Conservation (phyloP, 2,329 filamentous ascomycete species). For the Claviceps africana region DNA sequence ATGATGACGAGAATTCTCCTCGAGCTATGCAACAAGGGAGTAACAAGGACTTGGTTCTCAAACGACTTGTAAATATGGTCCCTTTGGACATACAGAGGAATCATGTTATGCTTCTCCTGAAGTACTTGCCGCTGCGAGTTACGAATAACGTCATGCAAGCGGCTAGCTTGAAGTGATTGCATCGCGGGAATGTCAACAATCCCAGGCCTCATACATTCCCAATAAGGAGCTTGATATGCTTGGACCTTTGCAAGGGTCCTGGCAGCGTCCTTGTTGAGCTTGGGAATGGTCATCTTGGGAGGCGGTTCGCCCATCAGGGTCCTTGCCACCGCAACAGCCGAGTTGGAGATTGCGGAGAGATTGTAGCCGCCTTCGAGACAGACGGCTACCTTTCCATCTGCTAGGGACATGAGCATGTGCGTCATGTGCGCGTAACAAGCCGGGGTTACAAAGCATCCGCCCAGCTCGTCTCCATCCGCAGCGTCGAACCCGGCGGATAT, state of each 20-base stretch:
- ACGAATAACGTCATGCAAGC: slow-evolving; percentile 69
- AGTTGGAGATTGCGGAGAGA: slow-evolving; percentile 79
- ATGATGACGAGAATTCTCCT: slow-evolving; percentile 70
- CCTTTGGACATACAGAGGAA: slow-evolving; percentile 65
- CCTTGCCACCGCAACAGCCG: slow-evolving; percentile 76
- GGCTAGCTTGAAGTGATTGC: slow-evolving; percentile 38
- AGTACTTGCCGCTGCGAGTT: slow-evolving; percentile 60
- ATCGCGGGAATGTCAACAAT: slow-evolving; percentile 40
- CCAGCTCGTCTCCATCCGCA: slow-evolving; percentile 81
- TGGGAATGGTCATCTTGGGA: slow-evolving; percentile 40
- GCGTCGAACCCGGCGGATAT: slow-evolving; percentile 95
- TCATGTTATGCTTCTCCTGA: slow-evolving; percentile 61
- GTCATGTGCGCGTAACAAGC: slow-evolving; percentile 96
- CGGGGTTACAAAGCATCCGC: slow-evolving; percentile 83
- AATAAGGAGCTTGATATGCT: slow-evolving; percentile 54
- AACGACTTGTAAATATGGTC: slow-evolving; percentile 61
- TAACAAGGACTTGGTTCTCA: slow-evolving; percentile 75
- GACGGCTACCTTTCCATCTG: slow-evolving; percentile 76
- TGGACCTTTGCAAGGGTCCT: slow-evolving; percentile 44
- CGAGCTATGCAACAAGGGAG: slow-evolving; percentile 51
- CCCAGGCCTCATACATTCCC: slow-evolving; percentile 73
- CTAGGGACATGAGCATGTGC: slow-evolving; percentile 94
- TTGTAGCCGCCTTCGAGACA: slow-evolving; percentile 96
- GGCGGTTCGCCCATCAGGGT: slow-evolving; percentile 95
- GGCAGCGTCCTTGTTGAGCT: slow-evolving; percentile 43